Percentiles rank a stretch among this genome's conserved stretches.
Evolutionary conservation across 139 green algal genomes (phyloP).

Genomic region (Picochlorum costavermella): DNA sequence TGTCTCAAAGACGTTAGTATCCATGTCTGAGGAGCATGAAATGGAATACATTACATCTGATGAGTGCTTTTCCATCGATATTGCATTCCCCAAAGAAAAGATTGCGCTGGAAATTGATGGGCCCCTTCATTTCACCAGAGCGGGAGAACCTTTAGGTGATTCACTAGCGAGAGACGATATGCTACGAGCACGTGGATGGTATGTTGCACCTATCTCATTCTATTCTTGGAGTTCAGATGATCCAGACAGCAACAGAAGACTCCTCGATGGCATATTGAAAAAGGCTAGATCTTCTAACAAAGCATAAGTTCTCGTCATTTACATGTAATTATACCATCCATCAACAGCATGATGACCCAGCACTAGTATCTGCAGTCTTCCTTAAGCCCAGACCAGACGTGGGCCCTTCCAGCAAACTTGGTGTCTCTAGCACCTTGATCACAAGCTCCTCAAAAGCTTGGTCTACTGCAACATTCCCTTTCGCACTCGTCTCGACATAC

Average conservation of each 20-base stretch:
- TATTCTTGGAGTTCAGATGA: constrained; percentile 29
- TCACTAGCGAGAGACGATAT: constrained; percentile 15
- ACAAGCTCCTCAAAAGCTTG: constrained; percentile 87
- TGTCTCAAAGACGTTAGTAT: constrained; percentile 27
- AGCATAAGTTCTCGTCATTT: neutral
- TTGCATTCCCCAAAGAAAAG: constrained; percentile 25
- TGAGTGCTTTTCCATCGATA: constrained; percentile 42
- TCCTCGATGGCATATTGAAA: too few relatives aligned
- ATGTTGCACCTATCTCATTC: constrained; percentile 37
- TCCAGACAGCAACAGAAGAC: neutral
- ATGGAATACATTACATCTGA: constrained; percentile 39
- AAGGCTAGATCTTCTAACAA: too few relatives aligned
- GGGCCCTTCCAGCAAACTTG: constrained; percentile 23
- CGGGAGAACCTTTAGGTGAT: constrained; percentile 26
- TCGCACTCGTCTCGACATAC: constrained; percentile 88
- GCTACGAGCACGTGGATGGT: constrained; percentile 32
- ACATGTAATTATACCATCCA: neutral
- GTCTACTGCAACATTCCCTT: constrained; percentile 67
- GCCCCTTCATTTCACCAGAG: constrained; percentile 50
- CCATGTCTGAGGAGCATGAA: constrained; percentile 27
- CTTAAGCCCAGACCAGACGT: constrained; percentile 24
- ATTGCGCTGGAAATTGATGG: constrained; percentile 48
- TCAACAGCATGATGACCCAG: constrained; percentile 12
- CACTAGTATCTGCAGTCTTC: constrained; percentile 7
- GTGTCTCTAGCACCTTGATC: constrained; percentile 44